phyloP scores from a whole-genome alignment of 495 filamentous ascomycete species.

The Massariosphaeria phaeospora region DNA sequence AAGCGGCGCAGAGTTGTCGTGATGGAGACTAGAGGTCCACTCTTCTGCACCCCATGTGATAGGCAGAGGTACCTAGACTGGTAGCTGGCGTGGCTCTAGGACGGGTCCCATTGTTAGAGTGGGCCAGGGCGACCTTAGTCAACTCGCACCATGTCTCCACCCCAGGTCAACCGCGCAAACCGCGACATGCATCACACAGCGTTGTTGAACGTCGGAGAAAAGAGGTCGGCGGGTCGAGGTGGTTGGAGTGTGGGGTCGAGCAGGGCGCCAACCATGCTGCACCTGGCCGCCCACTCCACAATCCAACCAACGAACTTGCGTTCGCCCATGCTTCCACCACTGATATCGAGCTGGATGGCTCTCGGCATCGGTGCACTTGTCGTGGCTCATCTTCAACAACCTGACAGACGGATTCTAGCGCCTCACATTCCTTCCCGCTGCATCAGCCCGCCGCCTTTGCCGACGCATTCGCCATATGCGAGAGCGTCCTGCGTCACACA shows the following conservation, averaged over 20 bases:
- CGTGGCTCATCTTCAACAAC: no score
- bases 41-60: constrained; percentile 19
- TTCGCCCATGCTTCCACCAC: no score
- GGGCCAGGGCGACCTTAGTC: neutral
- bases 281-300: no score
- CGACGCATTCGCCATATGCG: neutral
- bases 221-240: no score
- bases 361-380: no score
- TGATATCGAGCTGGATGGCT: no score
- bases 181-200: constrained; percentile 12
- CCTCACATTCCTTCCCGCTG: constrained; percentile 13
- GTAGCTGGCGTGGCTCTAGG: neutral
- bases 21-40: constrained; percentile 8
- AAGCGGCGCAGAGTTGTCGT: neutral
- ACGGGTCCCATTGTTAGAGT: constrained; percentile 3
- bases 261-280: no score
- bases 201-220: no score
- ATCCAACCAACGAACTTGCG: no score
- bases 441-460: neutral
- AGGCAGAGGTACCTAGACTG: neutral
- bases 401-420: no score
- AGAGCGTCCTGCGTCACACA: neutral
- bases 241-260: no score
- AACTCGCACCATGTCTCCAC: neutral
- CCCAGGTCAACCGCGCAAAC: constrained; percentile 23